Evolutionary conservation across 2,329 filamentous ascomycete genomes (phyloP).

Genomic region (Xylariaceae sp.): DNA sequence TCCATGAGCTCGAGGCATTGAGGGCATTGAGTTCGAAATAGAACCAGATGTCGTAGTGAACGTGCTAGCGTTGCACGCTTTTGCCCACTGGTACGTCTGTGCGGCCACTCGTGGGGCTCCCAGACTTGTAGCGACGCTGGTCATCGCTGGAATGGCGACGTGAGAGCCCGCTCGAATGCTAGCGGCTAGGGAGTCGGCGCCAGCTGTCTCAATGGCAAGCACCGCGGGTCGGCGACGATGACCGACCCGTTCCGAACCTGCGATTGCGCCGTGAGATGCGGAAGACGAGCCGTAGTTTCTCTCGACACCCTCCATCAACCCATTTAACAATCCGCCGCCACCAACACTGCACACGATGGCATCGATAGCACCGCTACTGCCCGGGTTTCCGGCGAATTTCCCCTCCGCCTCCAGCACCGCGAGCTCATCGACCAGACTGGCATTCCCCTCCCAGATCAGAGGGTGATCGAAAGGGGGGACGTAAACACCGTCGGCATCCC

Average conservation of each 20-base stretch:
- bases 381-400: constrained; percentile 29
- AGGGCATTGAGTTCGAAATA: background rate
- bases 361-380: constrained; percentile 42
- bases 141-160: constrained; percentile 64
- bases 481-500: constrained; percentile 47
- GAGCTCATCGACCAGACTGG: constrained; percentile 51
- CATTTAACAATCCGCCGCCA: constrained; percentile 73
- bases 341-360: constrained; percentile 73
- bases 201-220: constrained; percentile 69
- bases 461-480: constrained; percentile 66
- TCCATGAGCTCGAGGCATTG: background rate
- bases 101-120: constrained; percentile 67
- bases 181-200: constrained; percentile 64
- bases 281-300: constrained; percentile 25
- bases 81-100: constrained; percentile 60
- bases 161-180: constrained; percentile 52
- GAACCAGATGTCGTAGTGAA: background rate
- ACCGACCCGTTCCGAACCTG: background rate
- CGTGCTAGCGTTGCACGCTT: constrained; percentile 20
- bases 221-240: constrained; percentile 42
- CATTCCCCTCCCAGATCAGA: constrained; percentile 61
- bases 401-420: constrained; percentile 33
- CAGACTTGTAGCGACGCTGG: constrained; percentile 67
- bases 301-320: constrained; percentile 65
- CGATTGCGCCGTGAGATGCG: background rate